Conservation (phyloP, 768 basidiomycete species). For the Rhodotorula kratochvilovae region DNA sequence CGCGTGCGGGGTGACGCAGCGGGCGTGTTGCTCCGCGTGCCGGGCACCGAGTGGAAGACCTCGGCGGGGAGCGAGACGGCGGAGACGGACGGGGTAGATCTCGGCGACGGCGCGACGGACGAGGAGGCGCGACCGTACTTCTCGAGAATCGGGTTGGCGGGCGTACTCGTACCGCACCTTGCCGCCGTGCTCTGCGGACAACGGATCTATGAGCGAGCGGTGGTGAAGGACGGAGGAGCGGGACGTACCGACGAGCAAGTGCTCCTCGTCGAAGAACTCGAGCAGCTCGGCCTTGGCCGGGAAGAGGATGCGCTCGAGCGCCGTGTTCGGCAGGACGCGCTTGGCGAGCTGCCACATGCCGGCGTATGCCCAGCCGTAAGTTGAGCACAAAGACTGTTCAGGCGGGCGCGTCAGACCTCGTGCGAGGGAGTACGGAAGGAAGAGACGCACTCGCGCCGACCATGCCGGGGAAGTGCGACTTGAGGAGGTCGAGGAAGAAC, state of each 20-base stretch:
- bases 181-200: conserved; percentile 36
- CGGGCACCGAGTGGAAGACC: conserved; percentile 22
- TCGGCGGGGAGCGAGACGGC: conserved; percentile 21
- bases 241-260: conserved; percentile 33
- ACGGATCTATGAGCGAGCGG: background rate
- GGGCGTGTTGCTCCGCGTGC: conserved; percentile 17
- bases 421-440: too few species aligned
- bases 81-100: conserved; percentile 12
- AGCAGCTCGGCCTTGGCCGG: conserved; percentile 37
- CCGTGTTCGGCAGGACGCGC: conserved; percentile 41
- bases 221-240: accelerated
- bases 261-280: conserved; percentile 40
- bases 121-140: conserved; percentile 26
- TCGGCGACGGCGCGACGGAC: conserved; percentile 2
- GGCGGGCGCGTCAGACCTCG: background rate
- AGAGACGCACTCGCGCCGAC: conserved; percentile 18
- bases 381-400: conserved; percentile 38
- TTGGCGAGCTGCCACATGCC: conserved; percentile 44
- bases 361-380: conserved; percentile 42
- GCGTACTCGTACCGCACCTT: conserved; percentile 34
- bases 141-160: conserved; percentile 34
- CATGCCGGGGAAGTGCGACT: conserved; percentile 42
- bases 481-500: conserved; percentile 42
- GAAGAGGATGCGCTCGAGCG: conserved; percentile 43
- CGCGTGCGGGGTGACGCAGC: conserved; percentile 7